Evolutionary conservation across 2,329 filamentous ascomycete genomes (phyloP).

Genomic region (Aspergillus versicolor): DNA sequence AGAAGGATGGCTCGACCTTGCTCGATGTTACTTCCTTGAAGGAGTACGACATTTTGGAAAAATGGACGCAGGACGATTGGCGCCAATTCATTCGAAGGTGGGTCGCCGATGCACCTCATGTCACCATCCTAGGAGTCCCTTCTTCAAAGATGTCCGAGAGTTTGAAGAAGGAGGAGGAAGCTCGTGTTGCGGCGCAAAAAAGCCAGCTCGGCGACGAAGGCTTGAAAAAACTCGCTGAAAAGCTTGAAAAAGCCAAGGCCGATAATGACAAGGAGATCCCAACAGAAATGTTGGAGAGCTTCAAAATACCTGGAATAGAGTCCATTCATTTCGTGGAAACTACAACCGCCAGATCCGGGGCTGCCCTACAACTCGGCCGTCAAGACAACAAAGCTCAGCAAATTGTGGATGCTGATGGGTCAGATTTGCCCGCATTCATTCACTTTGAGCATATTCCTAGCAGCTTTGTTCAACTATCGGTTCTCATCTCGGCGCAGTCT

Average conservation of each 20-base stretch:
- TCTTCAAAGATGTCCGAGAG: conserved; percentile 76
- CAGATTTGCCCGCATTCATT: conserved; percentile 76
- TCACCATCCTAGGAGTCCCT: conserved; percentile 85
- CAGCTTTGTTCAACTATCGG: conserved; percentile 82
- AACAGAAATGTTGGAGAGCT: conserved; percentile 72
- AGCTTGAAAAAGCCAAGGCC: conserved; percentile 77
- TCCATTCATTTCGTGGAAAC: conserved; percentile 95
- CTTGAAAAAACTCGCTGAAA: conserved; percentile 69
- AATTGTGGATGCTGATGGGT: conserved; percentile 67
- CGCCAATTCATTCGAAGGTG: conserved; percentile 76
- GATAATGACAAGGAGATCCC: conserved; percentile 90
- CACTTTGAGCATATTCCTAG: conserved; percentile 94
- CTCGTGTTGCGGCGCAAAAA: conserved; percentile 74
- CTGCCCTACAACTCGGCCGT: conserved; percentile 69
- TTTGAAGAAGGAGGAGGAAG: conserved; percentile 78
- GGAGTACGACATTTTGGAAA: conserved; percentile 66
- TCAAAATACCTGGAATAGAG: conserved; percentile 78
- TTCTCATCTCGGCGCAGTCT: conserved; percentile 75
- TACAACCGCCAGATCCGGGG: conserved; percentile 76
- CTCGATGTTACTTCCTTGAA: conserved; percentile 54
- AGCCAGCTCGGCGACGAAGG: conserved; percentile 78
- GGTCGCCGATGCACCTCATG: conserved; percentile 80
- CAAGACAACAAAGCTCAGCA: conserved; percentile 70
- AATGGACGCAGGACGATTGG: conserved; percentile 85
- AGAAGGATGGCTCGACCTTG: conserved; percentile 76